Conservation (phyloP, 108 stramenopile species). For the Nitzschia sp. region DNA sequence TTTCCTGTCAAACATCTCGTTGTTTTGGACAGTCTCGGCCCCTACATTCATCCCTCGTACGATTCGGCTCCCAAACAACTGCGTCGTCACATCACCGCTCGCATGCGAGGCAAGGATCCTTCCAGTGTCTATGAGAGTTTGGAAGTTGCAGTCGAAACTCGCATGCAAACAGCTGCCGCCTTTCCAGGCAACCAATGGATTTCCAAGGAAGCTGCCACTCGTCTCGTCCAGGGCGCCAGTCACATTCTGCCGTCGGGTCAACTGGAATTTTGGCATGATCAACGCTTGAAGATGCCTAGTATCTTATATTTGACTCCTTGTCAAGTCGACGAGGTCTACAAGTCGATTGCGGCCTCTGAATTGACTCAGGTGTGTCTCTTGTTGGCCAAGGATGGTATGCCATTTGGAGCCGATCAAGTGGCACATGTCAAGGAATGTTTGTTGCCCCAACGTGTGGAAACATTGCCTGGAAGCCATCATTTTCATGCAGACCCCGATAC, state of each 20-base stretch:
- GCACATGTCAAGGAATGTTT: constrained; percentile 40
- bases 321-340: constrained; percentile 59
- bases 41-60: constrained; percentile 37
- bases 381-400: constrained; percentile 78
- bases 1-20: constrained; percentile 67
- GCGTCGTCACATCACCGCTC: constrained; percentile 31
- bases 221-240: constrained; percentile 65
- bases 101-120: constrained; percentile 25
- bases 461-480: constrained; percentile 74
- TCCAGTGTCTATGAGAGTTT: constrained; percentile 45
- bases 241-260: constrained; percentile 12
- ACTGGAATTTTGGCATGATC: constrained; percentile 72
- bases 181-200: constrained; percentile 82
- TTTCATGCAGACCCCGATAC: constrained; percentile 85
- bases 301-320: constrained; percentile 67
- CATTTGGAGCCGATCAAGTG: constrained; percentile 36
- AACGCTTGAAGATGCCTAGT: constrained; percentile 73
- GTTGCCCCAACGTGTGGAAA: constrained; percentile 33
- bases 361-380: constrained; percentile 52
- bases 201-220: constrained; percentile 58
- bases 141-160: constrained; percentile 49
- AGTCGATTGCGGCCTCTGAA: constrained; percentile 32
- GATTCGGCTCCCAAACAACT: constrained; percentile 50
- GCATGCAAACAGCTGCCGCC: constrained; percentile 54
- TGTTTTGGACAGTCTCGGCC: constrained; percentile 70